phyloP scores from a whole-genome alignment of 2,329 filamentous ascomycete genomes.

The Fusarium sp. region DNA sequence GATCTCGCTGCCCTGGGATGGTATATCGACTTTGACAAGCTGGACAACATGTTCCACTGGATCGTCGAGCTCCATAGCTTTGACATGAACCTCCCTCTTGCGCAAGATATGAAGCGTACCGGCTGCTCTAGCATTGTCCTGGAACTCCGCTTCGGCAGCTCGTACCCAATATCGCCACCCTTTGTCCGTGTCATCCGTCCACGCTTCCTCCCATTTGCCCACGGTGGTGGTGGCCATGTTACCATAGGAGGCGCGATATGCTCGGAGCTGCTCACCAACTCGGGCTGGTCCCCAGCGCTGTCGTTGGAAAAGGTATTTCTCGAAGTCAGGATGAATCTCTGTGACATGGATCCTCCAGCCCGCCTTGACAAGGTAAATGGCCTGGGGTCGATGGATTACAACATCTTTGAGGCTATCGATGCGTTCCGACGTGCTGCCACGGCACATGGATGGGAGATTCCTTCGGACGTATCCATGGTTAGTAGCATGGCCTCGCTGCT shows the following conservation, averaged over 20 bases:
- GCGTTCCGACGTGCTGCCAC: constrained; percentile 77
- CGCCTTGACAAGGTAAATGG: constrained; percentile 64
- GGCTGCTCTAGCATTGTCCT: constrained; percentile 77
- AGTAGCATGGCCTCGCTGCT: constrained; percentile 44
- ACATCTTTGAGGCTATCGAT: constrained; percentile 75
- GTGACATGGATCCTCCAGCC: constrained; percentile 78
- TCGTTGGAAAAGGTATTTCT: constrained; percentile 84
- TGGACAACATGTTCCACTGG: constrained; percentile 89
- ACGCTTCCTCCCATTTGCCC: constrained; percentile 77
- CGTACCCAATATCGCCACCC: constrained; percentile 83
- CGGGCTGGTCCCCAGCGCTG: constrained; percentile 81
- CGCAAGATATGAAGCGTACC: constrained; percentile 76
- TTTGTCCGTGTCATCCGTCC: constrained; percentile 88
- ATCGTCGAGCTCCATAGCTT: constrained; percentile 92
- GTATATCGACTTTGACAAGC: constrained; percentile 77
- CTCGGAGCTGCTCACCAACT: constrained; percentile 86
- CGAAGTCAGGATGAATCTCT: constrained; percentile 83
- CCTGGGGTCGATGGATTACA: constrained; percentile 65
- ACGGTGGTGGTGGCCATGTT: constrained; percentile 87
- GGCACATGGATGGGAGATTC: constrained; percentile 79
- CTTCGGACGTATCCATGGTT: constrained; percentile 67
- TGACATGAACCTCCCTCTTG: constrained; percentile 74
- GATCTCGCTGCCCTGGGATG: constrained; percentile 79
- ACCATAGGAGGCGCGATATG: constrained; percentile 85
- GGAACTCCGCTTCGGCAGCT: constrained; percentile 82